These are phyloP conservation scores for Aphanocladium album DNA, from an alignment of 2,329 filamentous ascomycete species.

Conservation along the genomic window DNA sequence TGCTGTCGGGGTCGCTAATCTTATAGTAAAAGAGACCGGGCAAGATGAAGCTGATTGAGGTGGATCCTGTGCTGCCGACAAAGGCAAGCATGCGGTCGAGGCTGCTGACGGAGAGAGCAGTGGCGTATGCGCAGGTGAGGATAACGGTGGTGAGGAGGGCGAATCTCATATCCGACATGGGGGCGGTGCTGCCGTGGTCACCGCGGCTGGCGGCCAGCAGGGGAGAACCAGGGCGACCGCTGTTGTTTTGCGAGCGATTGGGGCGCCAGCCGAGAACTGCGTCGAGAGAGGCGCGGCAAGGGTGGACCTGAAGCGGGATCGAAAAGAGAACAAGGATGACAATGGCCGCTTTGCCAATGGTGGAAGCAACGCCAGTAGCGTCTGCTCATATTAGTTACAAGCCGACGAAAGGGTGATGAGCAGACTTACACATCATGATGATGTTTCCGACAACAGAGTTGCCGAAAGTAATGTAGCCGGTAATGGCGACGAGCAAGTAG, in stretches of 20 bases:
- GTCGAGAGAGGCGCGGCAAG: slow-evolving; percentile 90
- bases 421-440: slow-evolving; percentile 74
- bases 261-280: slow-evolving; percentile 93
- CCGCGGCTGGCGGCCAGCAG: slow-evolving; percentile 39
- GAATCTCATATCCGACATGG: slow-evolving; percentile 84
- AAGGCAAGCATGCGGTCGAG: slow-evolving; percentile 91
- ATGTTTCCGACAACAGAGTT: slow-evolving; percentile 89
- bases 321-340: slow-evolving; percentile 95
- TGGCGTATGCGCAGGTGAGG: slow-evolving; percentile 77
- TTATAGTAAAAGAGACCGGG: slow-evolving; percentile 98
- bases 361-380: slow-evolving; percentile 61
- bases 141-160: slow-evolving; percentile 83
- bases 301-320: slow-evolving; percentile 91
- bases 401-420: neutral
- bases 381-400: slow-evolving; percentile 25
- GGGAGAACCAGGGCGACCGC: slow-evolving; percentile 35
- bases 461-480: slow-evolving; percentile 93
- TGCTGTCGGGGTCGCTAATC: slow-evolving; percentile 84
- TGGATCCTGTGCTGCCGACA: slow-evolving; percentile 89
- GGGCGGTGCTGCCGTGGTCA: slow-evolving; percentile 49
- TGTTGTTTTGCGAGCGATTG: slow-evolving; percentile 34
- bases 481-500: slow-evolving; percentile 88
- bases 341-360: slow-evolving; percentile 90
- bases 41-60: slow-evolving; percentile 93
- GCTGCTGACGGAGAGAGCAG: slow-evolving; percentile 84